Percentiles rank a stretch among this genome's conserved stretches.
Conservation (phyloP, 73 alveolate species). For the Paramecium sexaurelia region DNA sequence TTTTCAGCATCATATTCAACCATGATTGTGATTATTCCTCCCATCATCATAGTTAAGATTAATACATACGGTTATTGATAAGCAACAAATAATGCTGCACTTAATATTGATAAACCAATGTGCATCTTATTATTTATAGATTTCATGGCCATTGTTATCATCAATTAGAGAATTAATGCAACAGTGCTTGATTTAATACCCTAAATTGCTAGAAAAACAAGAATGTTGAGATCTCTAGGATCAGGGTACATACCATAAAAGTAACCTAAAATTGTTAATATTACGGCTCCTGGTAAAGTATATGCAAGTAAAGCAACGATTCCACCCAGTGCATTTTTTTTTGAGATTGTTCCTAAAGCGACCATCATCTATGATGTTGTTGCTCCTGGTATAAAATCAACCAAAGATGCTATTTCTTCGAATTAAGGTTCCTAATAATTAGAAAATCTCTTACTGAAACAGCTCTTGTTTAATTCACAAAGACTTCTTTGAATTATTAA, state of each 20-base stretch:
- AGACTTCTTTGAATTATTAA: background rate
- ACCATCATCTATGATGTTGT: background rate
- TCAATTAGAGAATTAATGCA: background rate
- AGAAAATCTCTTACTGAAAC: background rate
- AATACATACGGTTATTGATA: background rate
- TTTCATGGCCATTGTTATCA: background rate
- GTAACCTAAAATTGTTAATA: background rate
- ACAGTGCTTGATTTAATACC: background rate
- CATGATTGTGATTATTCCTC: background rate
- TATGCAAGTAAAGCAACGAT: background rate
- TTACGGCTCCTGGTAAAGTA: background rate
- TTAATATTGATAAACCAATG: background rate
- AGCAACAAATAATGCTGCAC: background rate
- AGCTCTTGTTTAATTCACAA: background rate
- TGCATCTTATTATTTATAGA: background rate
- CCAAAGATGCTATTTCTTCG: background rate
- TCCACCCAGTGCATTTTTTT: constrained; percentile 1
- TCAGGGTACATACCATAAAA: background rate
- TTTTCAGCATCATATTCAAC: constrained; percentile 44
- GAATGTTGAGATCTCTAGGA: constrained; percentile 22
- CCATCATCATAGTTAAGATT: background rate
- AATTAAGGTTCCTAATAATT: background rate
- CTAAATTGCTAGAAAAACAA: background rate
- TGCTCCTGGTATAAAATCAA: constrained; percentile 3
- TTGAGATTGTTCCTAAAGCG: constrained; percentile 20